Evolutionary conservation across 768 basidiomycete species (phyloP).

Genomic region (Lactarius evosmus): DNA sequence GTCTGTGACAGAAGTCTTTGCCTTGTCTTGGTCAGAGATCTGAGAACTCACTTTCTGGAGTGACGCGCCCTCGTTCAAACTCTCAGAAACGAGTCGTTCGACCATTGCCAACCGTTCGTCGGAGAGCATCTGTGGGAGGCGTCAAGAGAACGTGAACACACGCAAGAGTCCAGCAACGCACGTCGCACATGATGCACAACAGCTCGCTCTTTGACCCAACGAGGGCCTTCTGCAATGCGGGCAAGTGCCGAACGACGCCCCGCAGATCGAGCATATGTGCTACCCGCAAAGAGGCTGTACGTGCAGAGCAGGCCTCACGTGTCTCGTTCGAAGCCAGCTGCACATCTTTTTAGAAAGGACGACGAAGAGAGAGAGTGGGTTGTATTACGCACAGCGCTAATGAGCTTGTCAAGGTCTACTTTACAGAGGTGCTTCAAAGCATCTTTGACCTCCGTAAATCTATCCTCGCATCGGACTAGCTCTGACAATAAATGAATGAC

Average conservation of each 20-base stretch:
- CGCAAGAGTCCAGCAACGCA: constrained; percentile 32
- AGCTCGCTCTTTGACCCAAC: constrained; percentile 55
- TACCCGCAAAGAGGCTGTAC: constrained; percentile 65
- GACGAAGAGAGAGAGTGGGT: neutral
- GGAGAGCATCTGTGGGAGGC: constrained; percentile 55
- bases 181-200: constrained; percentile 59
- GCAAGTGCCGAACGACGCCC: constrained; percentile 64
- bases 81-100: constrained; percentile 52
- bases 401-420: constrained; percentile 86
- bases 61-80: constrained; percentile 69
- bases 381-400: constrained; percentile 51
- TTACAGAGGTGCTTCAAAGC: constrained; percentile 71
- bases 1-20: constrained; percentile 43
- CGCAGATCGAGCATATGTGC: constrained; percentile 78
- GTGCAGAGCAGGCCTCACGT: constrained; percentile 50
- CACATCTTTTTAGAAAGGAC: neutral
- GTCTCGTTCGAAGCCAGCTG: constrained; percentile 71
- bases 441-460: constrained; percentile 62
- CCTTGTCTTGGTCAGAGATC: neutral
- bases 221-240: constrained; percentile 60
- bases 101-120: constrained; percentile 71
- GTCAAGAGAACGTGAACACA: neutral
- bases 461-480: constrained; percentile 71
- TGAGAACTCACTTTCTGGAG: constrained; percentile 50
- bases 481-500: constrained; percentile 43